Percentiles rank a stretch among this genome's conserved stretches.
These are phyloP conservation scores for Xanthoconium separans DNA, from an alignment of 1,284 basidiomycete genomes.

Conservation along the genomic window DNA sequence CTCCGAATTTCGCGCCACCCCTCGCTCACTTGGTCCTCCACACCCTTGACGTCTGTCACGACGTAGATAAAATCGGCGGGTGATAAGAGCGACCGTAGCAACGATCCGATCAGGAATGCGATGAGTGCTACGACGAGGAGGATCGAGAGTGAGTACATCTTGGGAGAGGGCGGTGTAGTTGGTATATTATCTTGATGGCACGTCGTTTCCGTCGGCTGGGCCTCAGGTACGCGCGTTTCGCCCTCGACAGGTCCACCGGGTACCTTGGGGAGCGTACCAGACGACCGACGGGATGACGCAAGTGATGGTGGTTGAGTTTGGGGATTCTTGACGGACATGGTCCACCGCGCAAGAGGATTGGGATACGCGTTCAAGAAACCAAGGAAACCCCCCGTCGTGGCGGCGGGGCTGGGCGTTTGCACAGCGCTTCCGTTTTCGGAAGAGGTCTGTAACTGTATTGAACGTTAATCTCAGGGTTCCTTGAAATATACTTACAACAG, in stretches of 20 bases:
- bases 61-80: slow-evolving; percentile 93
- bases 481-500: slow-evolving; percentile 16
- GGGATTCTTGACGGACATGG: slow-evolving; percentile 12
- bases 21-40: slow-evolving; percentile 42
- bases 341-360: slow-evolving; percentile 41
- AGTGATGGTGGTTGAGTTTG: slow-evolving; percentile 21
- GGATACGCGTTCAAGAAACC: slow-evolving; percentile 48
- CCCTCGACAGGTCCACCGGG: slow-evolving; percentile 22
- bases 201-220: not conserved
- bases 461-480: not conserved
- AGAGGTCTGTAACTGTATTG: slow-evolving; percentile 18
- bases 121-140: slow-evolving; percentile 82
- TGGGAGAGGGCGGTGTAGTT: slow-evolving; percentile 3
- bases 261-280: slow-evolving; percentile 17
- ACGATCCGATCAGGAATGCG: slow-evolving; percentile 87
- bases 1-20: slow-evolving; percentile 85
- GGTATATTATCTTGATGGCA: not conserved
- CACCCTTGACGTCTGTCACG: slow-evolving; percentile 54
- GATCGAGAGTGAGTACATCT: slow-evolving; percentile 51
- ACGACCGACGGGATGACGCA: slow-evolving; percentile 26
- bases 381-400: slow-evolving; percentile 35
- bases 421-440: slow-evolving; percentile 28
- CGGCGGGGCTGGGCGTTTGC: slow-evolving; percentile 7
- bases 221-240: slow-evolving; percentile 10
- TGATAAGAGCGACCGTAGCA: slow-evolving; percentile 82